Base-by-base conservation (phyloP, 495 filamentous ascomycete genomes). In the Sporormia fimetaria region DNA sequence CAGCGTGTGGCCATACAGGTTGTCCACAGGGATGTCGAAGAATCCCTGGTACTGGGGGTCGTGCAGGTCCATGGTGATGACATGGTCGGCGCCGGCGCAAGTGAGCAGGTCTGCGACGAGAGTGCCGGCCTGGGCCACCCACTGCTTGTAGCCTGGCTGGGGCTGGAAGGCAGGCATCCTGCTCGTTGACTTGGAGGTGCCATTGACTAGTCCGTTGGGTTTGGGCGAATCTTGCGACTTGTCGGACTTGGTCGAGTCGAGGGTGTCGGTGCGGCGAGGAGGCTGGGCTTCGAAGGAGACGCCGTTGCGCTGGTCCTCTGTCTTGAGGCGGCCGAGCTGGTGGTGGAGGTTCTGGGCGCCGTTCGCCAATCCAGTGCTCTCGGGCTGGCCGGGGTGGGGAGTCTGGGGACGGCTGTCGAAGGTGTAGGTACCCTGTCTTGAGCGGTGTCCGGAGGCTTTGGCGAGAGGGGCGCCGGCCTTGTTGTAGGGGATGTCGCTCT, bases 1-100 rank as follows among this genome's bases (percentile, higher is more conserved):
- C 28, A 94, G 67, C 29, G 86, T 81, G 39, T 86, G 71, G 10
- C 85, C 90, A 56, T 94, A 93, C 12, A 98, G 69, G 56, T 98
- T 98, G 57, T 98, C 90, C 36, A 96, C 92, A 1, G 87, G 88
- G 37, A 96, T 94, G 56, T 96, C 90, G 54, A 98, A 96, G 69
- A 92, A 98, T 32, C 90, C 90, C 60, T 98, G 90, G 58, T 96
- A 96, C 62, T 96, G 92, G 45, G 92, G 87, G 59, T 96, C 90
- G 57, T 98, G 90, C 38, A 98, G 69, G 59, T 98, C 90, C 76
- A 94, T 88, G 2, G 90, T 96, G 55, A 98, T 86, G 58, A 98
- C 64, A 62, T 96, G 90, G 63, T 98, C 92, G 16, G 90, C 86
- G 37, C 90, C 90, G 45, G 90, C 90, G 59, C 87, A 95, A 27